Conservation (phyloP, 495 filamentous ascomycete species). For the Aspergillus saccharolyticus region DNA sequence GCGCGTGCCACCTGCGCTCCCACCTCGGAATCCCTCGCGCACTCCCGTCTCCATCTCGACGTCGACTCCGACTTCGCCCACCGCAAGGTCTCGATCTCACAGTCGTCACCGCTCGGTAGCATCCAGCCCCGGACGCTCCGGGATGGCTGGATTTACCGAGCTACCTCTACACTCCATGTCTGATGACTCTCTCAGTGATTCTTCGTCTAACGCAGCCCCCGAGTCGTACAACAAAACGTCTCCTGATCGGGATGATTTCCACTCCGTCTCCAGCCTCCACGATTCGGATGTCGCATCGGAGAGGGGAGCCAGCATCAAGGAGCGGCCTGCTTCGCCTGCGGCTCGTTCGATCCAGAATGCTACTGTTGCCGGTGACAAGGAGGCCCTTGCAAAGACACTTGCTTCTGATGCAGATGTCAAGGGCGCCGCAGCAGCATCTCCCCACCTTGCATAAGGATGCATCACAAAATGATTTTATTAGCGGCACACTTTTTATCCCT, state of each 20-base stretch:
- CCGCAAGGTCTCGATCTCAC: constrained; percentile 12
- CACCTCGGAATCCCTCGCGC: constrained; percentile 54
- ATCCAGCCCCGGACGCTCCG: constrained; percentile 23
- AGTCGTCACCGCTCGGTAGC: constrained; percentile 15
- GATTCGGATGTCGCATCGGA: constrained; percentile 15
- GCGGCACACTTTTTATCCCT: neutral
- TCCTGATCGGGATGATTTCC: constrained; percentile 39
- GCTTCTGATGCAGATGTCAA: constrained; percentile 1
- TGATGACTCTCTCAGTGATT: constrained; percentile 18
- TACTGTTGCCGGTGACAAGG: neutral
- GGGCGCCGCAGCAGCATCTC: neutral
- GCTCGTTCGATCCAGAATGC: neutral
- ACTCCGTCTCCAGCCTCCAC: constrained; percentile 36
- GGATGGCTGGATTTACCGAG: constrained; percentile 16
- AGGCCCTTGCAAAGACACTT: constrained; percentile 4
- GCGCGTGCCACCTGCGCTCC: constrained; percentile 59
- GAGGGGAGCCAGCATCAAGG: constrained; percentile 6
- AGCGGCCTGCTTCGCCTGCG: constrained; percentile 1
- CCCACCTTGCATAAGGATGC: constrained; percentile 1
- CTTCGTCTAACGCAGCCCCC: constrained; percentile 15
- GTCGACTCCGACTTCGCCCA: constrained; percentile 19
- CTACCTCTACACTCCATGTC: constrained; percentile 20
- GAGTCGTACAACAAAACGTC: constrained; percentile 21
- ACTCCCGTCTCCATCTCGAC: constrained; percentile 17
- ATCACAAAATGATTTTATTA: neutral